Conservation (phyloP, 371 early-diverging fungal species). For the Capillidium rhysosporum region DNA sequence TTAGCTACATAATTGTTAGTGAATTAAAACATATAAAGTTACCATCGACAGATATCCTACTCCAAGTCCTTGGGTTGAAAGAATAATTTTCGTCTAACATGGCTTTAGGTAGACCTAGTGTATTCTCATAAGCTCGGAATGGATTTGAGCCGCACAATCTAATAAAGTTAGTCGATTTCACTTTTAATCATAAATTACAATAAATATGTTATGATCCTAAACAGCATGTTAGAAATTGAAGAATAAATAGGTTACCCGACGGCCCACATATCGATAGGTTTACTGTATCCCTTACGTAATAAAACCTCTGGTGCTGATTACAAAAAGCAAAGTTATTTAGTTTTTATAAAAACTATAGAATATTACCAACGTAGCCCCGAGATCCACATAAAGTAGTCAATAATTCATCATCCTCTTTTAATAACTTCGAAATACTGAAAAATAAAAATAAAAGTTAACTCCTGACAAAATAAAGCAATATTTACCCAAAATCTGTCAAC, state of each 20-base stretch:
- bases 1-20: slow-evolving; percentile 31
- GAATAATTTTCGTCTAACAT: slow-evolving; percentile 44
- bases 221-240: background rate
- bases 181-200: slow-evolving; percentile 17
- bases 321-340: background rate
- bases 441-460: background rate
- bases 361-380: slow-evolving; percentile 20
- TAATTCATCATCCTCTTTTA: slow-evolving; percentile 22
- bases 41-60: slow-evolving; percentile 48
- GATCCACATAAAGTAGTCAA: slow-evolving; percentile 38
- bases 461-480: background rate
- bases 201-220: slow-evolving; percentile 43
- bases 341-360: background rate
- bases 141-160: slow-evolving; percentile 53
- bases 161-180: background rate
- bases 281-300: slow-evolving; percentile 37
- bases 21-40: slow-evolving; percentile 2
- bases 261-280: slow-evolving; percentile 71
- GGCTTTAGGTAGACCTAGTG: slow-evolving; percentile 26
- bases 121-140: slow-evolving; percentile 42
- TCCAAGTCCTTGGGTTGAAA: slow-evolving; percentile 64
- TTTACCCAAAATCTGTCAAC: slow-evolving; percentile 38
- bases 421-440: slow-evolving; percentile 28
- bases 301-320: slow-evolving; percentile 64
- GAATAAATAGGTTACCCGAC: slow-evolving; percentile 19